phyloP scores from a whole-genome alignment of 805 yeast species.

The Tetrapisispora pingtungensis region DNA sequence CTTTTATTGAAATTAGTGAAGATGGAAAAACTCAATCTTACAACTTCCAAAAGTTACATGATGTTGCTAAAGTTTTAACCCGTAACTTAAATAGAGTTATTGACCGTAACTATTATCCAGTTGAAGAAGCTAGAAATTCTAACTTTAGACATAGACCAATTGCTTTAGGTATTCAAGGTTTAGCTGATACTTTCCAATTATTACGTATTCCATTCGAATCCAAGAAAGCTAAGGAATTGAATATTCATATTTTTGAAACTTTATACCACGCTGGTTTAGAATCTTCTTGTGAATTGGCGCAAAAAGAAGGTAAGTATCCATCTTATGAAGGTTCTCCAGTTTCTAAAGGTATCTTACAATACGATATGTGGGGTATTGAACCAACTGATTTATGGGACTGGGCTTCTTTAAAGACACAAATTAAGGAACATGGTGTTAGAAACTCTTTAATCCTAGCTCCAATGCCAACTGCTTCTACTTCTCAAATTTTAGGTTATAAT shows the following conservation, averaged over 20 bases:
- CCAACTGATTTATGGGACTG: conserved; percentile 81
- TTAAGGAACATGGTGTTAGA: conserved; percentile 60
- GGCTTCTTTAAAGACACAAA: conserved; percentile 51
- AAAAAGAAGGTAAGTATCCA: conserved; percentile 54
- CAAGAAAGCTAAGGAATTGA: conserved; percentile 61
- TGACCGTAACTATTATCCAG: conserved; percentile 77
- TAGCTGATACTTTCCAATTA: conserved; percentile 80
- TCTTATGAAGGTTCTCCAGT: conserved; percentile 80
- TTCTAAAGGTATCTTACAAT: conserved; percentile 73
- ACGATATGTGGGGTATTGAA: conserved; percentile 71
- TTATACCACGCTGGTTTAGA: conserved; percentile 90
- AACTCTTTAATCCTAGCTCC: conserved; percentile 86
- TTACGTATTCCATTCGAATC: conserved; percentile 84
- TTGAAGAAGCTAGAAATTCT: conserved; percentile 58
- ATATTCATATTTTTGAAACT: conserved; percentile 84
- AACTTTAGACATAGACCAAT: conserved; percentile 79
- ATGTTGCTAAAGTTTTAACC: conserved; percentile 63
- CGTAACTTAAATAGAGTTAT: conserved; percentile 72
- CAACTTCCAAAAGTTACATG: conserved; percentile 65
- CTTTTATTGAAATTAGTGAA: conserved; percentile 43
- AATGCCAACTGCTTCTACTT: conserved; percentile 97
- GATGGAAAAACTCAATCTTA: conserved; percentile 39
- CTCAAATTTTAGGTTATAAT: conserved; percentile 84
- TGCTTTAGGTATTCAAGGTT: conserved; percentile 92
- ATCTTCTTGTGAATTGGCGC: conserved; percentile 73